Evolutionary conservation across 257 asterid species (phyloP).

Genomic region (Oldenlandia corymbosa): DNA sequence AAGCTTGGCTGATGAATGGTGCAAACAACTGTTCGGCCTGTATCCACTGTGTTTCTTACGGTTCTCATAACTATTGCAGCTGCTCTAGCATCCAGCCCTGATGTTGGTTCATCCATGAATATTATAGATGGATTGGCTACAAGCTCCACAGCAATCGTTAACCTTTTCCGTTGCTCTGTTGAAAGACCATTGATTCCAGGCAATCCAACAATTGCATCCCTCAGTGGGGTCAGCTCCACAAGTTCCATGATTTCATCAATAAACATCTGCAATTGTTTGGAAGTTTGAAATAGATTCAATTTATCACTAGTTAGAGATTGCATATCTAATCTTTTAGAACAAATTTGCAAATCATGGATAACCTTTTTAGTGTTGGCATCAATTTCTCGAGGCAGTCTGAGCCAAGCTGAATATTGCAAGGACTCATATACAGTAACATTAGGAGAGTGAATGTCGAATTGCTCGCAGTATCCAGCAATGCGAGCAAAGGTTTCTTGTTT

Average conservation of each 20-base stretch:
- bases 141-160: slow-evolving; percentile 81
- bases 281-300: too few species aligned
- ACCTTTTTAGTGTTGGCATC: slow-evolving; percentile 61
- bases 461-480: slow-evolving; percentile 90
- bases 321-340: background rate
- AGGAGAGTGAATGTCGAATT: slow-evolving; percentile 85
- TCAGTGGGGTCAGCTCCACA: slow-evolving; percentile 64
- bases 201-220: slow-evolving; percentile 73
- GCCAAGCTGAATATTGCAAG: slow-evolving; percentile 81
- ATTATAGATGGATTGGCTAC: slow-evolving; percentile 97
- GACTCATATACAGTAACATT: slow-evolving; percentile 81
- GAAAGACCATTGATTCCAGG: slow-evolving; percentile 89
- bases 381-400: slow-evolving; percentile 64
- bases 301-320: background rate
- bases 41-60: too few species aligned
- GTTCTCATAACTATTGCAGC: too few species aligned
- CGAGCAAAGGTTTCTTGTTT: slow-evolving; percentile 91
- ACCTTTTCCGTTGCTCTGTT: slow-evolving; percentile 77
- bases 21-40: too few species aligned
- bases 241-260: slow-evolving; percentile 79
- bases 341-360: slow-evolving; percentile 2
- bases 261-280: slow-evolving; percentile 45
- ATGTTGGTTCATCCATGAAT: too few species aligned
- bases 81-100: too few species aligned
- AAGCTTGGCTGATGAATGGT: slow-evolving; percentile 93